A percentile compares a stretch with the other conserved stretches of the same genome.
phyloP scores from a whole-genome alignment of 768 basidiomycete genomes.

The Omphalotus guepiniiformis region DNA sequence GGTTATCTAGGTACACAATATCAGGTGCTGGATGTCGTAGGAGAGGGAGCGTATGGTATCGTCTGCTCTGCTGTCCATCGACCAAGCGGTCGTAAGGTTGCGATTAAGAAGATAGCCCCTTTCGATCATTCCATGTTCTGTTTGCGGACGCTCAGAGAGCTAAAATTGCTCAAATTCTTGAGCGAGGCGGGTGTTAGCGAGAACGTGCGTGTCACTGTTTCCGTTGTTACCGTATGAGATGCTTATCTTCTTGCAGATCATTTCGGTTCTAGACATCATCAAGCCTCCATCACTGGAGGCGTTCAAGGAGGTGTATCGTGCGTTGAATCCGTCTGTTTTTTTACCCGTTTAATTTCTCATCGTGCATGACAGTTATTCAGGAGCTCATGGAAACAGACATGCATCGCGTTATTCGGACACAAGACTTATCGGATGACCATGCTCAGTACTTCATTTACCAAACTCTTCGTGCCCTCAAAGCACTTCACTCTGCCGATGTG shows the following conservation, averaged over 20 bases:
- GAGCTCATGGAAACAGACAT: slow-evolving; percentile 96
- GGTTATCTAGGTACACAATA: slow-evolving; percentile 64
- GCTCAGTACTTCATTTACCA: slow-evolving; percentile 94
- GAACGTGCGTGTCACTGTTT: slow-evolving; percentile 49
- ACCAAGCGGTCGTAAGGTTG: slow-evolving; percentile 86
- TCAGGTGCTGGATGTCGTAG: slow-evolving; percentile 82
- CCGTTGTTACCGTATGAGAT: neutral
- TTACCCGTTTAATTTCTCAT: slow-evolving; percentile 5
- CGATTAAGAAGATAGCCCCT: slow-evolving; percentile 94
- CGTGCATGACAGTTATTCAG: slow-evolving; percentile 60
- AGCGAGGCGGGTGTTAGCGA: slow-evolving; percentile 87
- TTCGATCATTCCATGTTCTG: slow-evolving; percentile 97
- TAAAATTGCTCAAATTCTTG: slow-evolving; percentile 79
- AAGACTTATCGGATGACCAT: slow-evolving; percentile 94
- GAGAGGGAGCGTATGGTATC: slow-evolving; percentile 92
- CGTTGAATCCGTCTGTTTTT: slow-evolving; percentile 21
- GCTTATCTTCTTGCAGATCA: slow-evolving; percentile 50
- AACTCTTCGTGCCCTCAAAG: slow-evolving; percentile 92
- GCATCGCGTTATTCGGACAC: slow-evolving; percentile 94
- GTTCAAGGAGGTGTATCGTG: slow-evolving; percentile 84
- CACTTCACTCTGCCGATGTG: slow-evolving; percentile 93
- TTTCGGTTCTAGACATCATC: slow-evolving; percentile 87
- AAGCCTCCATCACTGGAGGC: slow-evolving; percentile 74
- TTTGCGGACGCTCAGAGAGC: slow-evolving; percentile 82
- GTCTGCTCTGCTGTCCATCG: slow-evolving; percentile 91